Evolutionary conservation across 345 rosid species (phyloP), one percentile per base, ranked within the genome.

Genomic region (Carallia brachiata): DNA sequence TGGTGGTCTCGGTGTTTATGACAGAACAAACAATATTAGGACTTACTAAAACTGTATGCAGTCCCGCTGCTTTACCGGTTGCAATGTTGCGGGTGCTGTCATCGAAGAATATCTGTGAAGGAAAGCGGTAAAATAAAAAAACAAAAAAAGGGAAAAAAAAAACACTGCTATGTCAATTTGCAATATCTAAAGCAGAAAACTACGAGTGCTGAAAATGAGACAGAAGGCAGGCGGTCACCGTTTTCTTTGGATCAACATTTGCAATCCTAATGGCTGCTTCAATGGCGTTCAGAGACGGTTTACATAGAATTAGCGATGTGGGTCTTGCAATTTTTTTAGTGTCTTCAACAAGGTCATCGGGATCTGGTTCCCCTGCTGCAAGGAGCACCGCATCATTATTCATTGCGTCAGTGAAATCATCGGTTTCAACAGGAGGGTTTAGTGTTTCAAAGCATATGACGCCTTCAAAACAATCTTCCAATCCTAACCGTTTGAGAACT

Each of bases 361-460:
- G 52, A 30, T 74, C 71, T n/a, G 69, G 32, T 52, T 66, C 70
- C 36, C 58, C 75, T 55, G 36, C 69, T 15, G 69, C 56, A 63
- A 36, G 19, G 34, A 57, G 34, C 4, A 1, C 39, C 62, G 70
- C 62, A 30, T 69, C 70, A 70, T 69, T 71, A 23, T 78, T 80
- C 27, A 61, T 60, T 57, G 37, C 76, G 62, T 73, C 63, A 23
- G 23, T 23, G 23, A 23, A 23, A 23, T 23, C 23, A 23, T 23
- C 23, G 23, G 23, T 23, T 23, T 23, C 23, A 23, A 23, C 23
- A 4, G 80, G 77, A 28, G 90, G 91, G 78, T 91, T 89, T n/a
- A 91, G 79, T 28, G 93, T 85, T 80, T 91, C 97, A 44, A 91
- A 91, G 80, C 95, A 87, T 62, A 89, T 81, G 79, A 91, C 75